Percentiles rank a stretch among this genome's conserved stretches.
These are phyloP conservation scores for Kwoniella mangroviensis DNA, from an alignment of 768 basidiomycete species.

Conservation along the genomic window DNA sequence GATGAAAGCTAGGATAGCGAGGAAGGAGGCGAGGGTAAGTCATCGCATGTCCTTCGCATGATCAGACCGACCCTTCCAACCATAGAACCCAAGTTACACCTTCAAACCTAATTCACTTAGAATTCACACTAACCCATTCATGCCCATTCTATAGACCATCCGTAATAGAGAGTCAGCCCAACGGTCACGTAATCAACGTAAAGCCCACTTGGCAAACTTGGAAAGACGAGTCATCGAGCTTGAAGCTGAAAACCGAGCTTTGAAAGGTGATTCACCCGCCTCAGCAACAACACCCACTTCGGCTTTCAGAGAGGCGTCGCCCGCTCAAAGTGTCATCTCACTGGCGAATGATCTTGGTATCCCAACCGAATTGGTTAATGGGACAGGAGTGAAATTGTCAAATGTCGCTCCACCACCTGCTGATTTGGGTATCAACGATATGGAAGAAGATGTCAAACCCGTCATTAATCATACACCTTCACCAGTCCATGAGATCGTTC, in stretches of 20 bases:
- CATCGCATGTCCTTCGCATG: neutral
- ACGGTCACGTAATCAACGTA: conserved; percentile 86
- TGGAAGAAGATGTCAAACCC: conserved; percentile 39
- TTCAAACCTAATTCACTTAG: neutral
- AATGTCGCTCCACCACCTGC: conserved; percentile 42
- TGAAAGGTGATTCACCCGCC: conserved; percentile 29
- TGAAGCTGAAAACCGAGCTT: conserved; percentile 75
- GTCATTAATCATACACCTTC: conserved; percentile 19
- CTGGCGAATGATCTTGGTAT: conserved; percentile 37
- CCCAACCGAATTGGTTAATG: conserved; percentile 26
- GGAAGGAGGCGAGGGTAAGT: conserved; percentile 48
- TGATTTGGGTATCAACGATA: conserved; percentile 19
- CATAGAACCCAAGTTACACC: neutral
- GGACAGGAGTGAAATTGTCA: conserved; percentile 44
- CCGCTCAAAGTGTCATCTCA: conserved; percentile 32
- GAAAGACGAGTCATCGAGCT: conserved; percentile 72
- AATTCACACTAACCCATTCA: neutral
- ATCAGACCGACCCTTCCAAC: too few species aligned
- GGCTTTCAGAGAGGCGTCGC: conserved; percentile 27
- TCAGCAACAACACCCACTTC: conserved; percentile 14
- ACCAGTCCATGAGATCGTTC: neutral
- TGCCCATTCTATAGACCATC: conserved; percentile 67
- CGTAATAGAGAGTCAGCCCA: conserved; percentile 92
- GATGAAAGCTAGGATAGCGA: conserved; percentile 33
- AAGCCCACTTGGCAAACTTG: conserved; percentile 75